These are phyloP conservation scores for Botryotinia narcissicola DNA, from an alignment of 2,329 filamentous ascomycete species.

Conservation along the genomic window DNA sequence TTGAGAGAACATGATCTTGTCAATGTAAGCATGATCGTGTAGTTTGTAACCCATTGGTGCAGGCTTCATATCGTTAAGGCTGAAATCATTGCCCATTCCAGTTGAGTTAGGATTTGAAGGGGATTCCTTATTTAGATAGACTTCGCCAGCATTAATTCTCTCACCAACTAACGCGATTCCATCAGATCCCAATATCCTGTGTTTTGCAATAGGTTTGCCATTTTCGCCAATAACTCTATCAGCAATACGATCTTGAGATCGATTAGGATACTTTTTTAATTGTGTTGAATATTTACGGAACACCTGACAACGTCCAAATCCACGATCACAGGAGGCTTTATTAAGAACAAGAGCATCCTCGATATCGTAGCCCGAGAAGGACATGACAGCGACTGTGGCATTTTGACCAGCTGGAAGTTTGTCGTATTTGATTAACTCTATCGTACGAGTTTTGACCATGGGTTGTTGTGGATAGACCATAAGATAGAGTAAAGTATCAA, in stretches of 20 bases:
- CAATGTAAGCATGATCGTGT: slow-evolving; percentile 81
- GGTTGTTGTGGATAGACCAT: slow-evolving; percentile 97
- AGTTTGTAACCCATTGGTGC: slow-evolving; percentile 76
- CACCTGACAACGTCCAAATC: slow-evolving; percentile 96
- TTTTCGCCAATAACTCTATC: slow-evolving; percentile 53
- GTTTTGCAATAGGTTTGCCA: slow-evolving; percentile 64
- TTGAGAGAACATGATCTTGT: slow-evolving; percentile 92
- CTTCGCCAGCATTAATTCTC: slow-evolving; percentile 72
- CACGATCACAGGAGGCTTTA: slow-evolving; percentile 91
- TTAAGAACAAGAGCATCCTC: slow-evolving; percentile 97
- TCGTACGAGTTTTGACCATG: slow-evolving; percentile 96
- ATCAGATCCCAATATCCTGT: slow-evolving; percentile 75
- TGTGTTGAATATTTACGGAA: slow-evolving; percentile 90
- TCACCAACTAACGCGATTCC: slow-evolving; percentile 86
- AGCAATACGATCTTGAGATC: slow-evolving; percentile 65
- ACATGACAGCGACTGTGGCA: slow-evolving; percentile 98
- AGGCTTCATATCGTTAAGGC: slow-evolving; percentile 61
- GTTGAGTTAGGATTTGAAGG: slow-evolving; percentile 75
- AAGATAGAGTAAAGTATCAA: slow-evolving; percentile 92
- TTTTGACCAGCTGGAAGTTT: slow-evolving; percentile 96
- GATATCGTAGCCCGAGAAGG: slow-evolving; percentile 98
- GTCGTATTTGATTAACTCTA: slow-evolving; percentile 95
- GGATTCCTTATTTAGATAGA: slow-evolving; percentile 86
- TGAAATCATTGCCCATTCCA: slow-evolving; percentile 65
- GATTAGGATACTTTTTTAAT: slow-evolving; percentile 85